phyloP scores from a whole-genome alignment of 805 yeast genomes.

The Barnettozyma salicaria region DNA sequence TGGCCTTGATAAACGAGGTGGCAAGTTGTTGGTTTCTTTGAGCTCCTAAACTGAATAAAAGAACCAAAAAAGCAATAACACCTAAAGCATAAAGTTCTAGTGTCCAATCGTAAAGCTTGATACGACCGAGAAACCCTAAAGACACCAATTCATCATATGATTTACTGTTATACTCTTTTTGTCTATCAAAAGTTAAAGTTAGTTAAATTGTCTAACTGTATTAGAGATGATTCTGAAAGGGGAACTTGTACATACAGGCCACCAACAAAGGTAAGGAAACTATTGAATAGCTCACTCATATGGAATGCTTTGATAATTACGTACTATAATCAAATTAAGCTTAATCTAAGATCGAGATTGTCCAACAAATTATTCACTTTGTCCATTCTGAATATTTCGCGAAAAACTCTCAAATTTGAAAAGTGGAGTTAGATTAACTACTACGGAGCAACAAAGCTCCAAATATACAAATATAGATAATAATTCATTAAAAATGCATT shows the following conservation, averaged over 20 bases:
- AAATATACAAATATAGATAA: too few species aligned
- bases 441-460: too few species aligned
- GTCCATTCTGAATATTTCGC: too few species aligned
- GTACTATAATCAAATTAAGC: too few species aligned
- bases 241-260: neutral
- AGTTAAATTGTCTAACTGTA: neutral
- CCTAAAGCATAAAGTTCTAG: slow-evolving; percentile 57
- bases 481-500: too few species aligned
- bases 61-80: slow-evolving; percentile 43
- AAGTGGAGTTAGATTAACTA: too few species aligned
- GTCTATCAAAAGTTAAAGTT: slow-evolving; percentile 6
- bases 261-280: neutral
- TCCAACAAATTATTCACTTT: too few species aligned
- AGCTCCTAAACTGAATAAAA: slow-evolving; percentile 54
- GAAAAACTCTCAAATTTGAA: too few species aligned
- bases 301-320: too few species aligned
- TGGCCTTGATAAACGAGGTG: slow-evolving; percentile 42
- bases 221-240: neutral
- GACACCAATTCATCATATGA: slow-evolving; percentile 47
- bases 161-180: slow-evolving; percentile 25
- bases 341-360: too few species aligned
- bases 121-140: slow-evolving; percentile 55
- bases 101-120: slow-evolving; percentile 64
- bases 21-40: slow-evolving; percentile 52
- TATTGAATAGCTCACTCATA: too few species aligned